phyloP scores from a whole-genome alignment of 331 rosid genomes.

The Dryas integrifolia region DNA sequence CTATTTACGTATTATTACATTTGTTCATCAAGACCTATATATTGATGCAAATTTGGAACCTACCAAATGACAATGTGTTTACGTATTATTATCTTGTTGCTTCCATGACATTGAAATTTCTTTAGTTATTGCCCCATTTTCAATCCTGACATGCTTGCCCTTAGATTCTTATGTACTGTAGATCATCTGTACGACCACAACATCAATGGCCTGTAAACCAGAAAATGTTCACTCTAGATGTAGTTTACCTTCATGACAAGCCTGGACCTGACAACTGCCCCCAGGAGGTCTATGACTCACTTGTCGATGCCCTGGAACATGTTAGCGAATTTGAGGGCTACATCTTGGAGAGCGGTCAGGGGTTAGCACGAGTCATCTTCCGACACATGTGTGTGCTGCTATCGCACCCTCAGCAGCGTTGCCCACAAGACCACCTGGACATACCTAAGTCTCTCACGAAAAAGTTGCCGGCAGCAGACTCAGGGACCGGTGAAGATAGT shows the following conservation, averaged over 20 bases:
- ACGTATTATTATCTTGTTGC: background rate
- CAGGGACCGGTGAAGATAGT: constrained; percentile 53
- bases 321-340: constrained; percentile 92
- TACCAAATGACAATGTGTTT: background rate
- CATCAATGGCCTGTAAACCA: constrained; percentile 80
- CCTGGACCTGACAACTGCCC: constrained; percentile 97
- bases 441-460: constrained; percentile 73
- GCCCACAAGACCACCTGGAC: constrained; percentile 66
- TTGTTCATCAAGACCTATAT: constrained; percentile 1
- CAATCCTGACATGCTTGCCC: constrained; percentile 27
- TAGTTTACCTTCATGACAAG: constrained; percentile 90
- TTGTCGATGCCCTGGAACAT: constrained; percentile 82
- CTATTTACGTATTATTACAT: background rate
- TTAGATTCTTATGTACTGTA: constrained; percentile 85
- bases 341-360: constrained; percentile 90
- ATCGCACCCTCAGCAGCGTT: constrained; percentile 88
- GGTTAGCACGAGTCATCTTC: constrained; percentile 62
- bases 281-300: constrained; percentile 76
- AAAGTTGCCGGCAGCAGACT: constrained; percentile 51
- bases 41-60: background rate
- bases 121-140: constrained; percentile 1
- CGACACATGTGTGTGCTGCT: constrained; percentile 61
- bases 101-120: background rate
- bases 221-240: constrained; percentile 81
- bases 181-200: constrained; percentile 65